phyloP scores from a whole-genome alignment of 768 basidiomycete genomes.

The Coprinopsis cinerea region DNA sequence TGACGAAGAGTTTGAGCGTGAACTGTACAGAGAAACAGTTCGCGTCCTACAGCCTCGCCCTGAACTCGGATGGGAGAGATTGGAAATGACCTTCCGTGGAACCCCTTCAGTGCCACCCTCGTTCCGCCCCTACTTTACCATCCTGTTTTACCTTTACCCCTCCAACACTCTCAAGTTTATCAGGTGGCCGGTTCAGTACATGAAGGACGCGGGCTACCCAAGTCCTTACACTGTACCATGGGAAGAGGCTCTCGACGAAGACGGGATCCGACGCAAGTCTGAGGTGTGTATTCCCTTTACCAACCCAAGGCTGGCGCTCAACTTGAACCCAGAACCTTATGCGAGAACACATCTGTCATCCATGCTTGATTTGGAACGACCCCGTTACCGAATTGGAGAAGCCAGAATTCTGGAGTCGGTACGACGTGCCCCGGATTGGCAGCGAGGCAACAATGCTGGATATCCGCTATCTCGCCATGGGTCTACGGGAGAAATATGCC shows the following conservation, averaged over 20 bases:
- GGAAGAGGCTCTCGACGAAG: slow-evolving; percentile 63
- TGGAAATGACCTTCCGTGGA: slow-evolving; percentile 55
- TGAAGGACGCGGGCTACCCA: slow-evolving; percentile 42
- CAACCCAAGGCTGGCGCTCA: neutral
- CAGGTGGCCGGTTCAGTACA: slow-evolving; percentile 58
- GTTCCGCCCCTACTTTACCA: slow-evolving; percentile 64
- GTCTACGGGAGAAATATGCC: slow-evolving; percentile 30
- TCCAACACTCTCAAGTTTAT: slow-evolving; percentile 82
- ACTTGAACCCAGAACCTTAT: slow-evolving; percentile 48
- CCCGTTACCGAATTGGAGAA: slow-evolving; percentile 57
- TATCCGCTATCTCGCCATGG: slow-evolving; percentile 50
- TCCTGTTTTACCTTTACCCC: slow-evolving; percentile 87
- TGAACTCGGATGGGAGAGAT: slow-evolving; percentile 61
- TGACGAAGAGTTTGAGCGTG: slow-evolving; percentile 33
- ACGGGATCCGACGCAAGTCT: slow-evolving; percentile 63
- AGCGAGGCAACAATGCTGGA: slow-evolving; percentile 69
- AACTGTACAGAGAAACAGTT: slow-evolving; percentile 32
- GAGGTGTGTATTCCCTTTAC: slow-evolving; percentile 44
- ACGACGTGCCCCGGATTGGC: slow-evolving; percentile 54
- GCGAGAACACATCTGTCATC: slow-evolving; percentile 68
- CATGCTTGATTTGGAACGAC: slow-evolving; percentile 63
- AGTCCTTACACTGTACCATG: slow-evolving; percentile 67
- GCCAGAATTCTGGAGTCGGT: slow-evolving; percentile 61
- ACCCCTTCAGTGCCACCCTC: slow-evolving; percentile 51
- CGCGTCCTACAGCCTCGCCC: slow-evolving; percentile 39